Base-by-base conservation (phyloP, 2,329 filamentous ascomycete species). In the Mycosphaerelloides madeirae region DNA sequence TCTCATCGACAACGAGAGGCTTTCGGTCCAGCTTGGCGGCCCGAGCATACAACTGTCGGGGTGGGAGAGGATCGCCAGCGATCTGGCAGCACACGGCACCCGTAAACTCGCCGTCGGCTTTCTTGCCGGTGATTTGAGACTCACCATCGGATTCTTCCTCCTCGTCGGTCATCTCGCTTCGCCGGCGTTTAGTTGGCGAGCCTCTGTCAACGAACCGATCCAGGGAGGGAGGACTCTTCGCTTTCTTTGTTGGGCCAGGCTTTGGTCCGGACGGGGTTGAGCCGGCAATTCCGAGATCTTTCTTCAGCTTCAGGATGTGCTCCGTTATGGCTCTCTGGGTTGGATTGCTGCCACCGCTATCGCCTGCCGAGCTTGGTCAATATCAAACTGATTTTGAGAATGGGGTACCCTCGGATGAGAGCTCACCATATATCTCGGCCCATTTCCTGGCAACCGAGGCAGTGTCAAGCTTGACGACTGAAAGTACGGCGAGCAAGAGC, bases 231-330 rank as follows among this genome's bases (percentile, higher is more conserved):
- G 38, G 31, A n/a, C 15, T 25, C 13, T 22, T 33, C 14, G 12
- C 15, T 12, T 31, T 38, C 33, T 31, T 36, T 22, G 16, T 38
- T 37, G 18, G 11, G 3, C 2, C 9, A 9, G 12, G 15, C 25
- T 25, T 34, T 14, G 25, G 25, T 9, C 22, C 25, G 2, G 32
- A 12, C 9, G 41, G 6, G 28, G 33, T 33, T 15, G 14, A 16
- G 12, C 33, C 33, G 32, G 33, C 14, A 7, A 44, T 28, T 6
- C 34, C 41, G 3, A 44, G 34, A n/a, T 14, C 7, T 35, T 44
- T 44, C 34, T 44, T 44, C 25, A 44, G 41, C 29, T 38, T 44
- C 6, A 15, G 16, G 16, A 44, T 44, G 19, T 44, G 41, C 29
- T 44, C 34, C 5, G 25, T 29, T 11, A 44, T 44, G 8, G 34